These are phyloP conservation scores for Solanum pinnatisectum DNA, from an alignment of 257 asterid genomes.

Conservation along the genomic window DNA sequence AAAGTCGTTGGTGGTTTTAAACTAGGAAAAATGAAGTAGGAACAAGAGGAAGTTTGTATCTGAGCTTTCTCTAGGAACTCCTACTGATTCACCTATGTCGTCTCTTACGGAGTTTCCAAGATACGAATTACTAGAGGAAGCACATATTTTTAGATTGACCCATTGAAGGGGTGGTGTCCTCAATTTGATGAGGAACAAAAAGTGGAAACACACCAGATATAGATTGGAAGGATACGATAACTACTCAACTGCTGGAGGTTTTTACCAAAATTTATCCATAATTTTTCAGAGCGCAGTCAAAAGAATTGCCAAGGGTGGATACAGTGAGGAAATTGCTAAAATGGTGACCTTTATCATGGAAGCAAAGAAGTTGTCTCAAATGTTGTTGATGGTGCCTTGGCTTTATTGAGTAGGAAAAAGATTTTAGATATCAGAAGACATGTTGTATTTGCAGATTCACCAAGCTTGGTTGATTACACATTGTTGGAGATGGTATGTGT, in stretches of 20 bases:
- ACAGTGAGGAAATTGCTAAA: slow-evolving; percentile 43
- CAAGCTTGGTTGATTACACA: slow-evolving; percentile 45
- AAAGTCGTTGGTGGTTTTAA: background rate
- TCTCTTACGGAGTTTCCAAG: slow-evolving; percentile 45
- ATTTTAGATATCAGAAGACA: slow-evolving; percentile 16
- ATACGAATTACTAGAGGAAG: slow-evolving; percentile 41
- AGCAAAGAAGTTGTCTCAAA: slow-evolving; percentile 46
- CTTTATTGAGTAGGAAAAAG: slow-evolving; percentile 35
- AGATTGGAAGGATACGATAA: slow-evolving; percentile 54
- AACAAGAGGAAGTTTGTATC: slow-evolving; percentile 54
- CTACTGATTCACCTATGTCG: slow-evolving; percentile 10
- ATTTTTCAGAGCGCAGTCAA: slow-evolving; percentile 40
- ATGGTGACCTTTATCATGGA: slow-evolving; percentile 54
- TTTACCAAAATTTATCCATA: slow-evolving; percentile 21
- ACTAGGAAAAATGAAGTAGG: slow-evolving; percentile 36
- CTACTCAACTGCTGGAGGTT: slow-evolving; percentile 45
- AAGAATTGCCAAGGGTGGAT: slow-evolving; percentile 48
- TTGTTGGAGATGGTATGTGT: slow-evolving; percentile 67
- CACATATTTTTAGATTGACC: slow-evolving; percentile 19
- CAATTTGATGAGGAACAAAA: slow-evolving; percentile 12
- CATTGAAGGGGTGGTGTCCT: slow-evolving; percentile 18
- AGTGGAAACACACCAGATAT: slow-evolving; percentile 13
- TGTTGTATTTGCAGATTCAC: slow-evolving; percentile 34
- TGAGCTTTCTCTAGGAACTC: slow-evolving; percentile 19
- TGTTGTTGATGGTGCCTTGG: slow-evolving; percentile 53